These are phyloP conservation scores for Fusarium sp. DNA, from an alignment of 2,329 filamentous ascomycete species.

Conservation along the genomic window DNA sequence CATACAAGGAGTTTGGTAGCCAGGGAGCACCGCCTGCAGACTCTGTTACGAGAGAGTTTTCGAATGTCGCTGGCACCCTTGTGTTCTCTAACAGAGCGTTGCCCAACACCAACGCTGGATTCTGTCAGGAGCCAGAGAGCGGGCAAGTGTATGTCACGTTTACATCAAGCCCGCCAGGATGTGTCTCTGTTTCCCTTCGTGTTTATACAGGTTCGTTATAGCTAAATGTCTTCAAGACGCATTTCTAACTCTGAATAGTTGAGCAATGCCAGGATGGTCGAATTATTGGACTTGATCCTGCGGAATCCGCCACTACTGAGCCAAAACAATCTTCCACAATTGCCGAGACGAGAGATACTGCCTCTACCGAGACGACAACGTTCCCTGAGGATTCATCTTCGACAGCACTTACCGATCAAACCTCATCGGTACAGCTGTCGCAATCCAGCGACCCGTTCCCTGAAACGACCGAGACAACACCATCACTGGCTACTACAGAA, in stretches of 20 bases:
- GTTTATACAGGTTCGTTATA: accelerated
- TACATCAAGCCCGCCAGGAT: background rate
- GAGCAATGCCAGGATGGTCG: background rate
- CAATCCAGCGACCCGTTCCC: too few species aligned
- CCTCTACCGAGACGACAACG: accelerated
- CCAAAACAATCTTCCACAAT: too few species aligned
- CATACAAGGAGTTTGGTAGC: background rate
- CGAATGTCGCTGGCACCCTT: background rate
- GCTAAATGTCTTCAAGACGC: accelerated
- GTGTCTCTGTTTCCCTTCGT: background rate
- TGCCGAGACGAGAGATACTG: background rate
- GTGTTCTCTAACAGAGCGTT: background rate
- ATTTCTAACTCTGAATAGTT: accelerated
- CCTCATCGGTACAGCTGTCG: too few species aligned
- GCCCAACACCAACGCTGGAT: background rate
- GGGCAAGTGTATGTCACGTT: background rate
- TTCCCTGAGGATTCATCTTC: too few species aligned
- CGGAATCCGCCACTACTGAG: background rate
- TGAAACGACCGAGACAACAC: too few species aligned
- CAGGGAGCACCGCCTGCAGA: background rate
- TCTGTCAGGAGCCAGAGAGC: background rate
- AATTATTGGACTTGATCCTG: background rate
- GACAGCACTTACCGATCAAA: too few species aligned
- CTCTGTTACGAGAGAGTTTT: background rate
- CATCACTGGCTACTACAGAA: accelerated